phyloP scores from a whole-genome alignment of 352 stramenopile species.

The Phytopythium oedochilum region DNA sequence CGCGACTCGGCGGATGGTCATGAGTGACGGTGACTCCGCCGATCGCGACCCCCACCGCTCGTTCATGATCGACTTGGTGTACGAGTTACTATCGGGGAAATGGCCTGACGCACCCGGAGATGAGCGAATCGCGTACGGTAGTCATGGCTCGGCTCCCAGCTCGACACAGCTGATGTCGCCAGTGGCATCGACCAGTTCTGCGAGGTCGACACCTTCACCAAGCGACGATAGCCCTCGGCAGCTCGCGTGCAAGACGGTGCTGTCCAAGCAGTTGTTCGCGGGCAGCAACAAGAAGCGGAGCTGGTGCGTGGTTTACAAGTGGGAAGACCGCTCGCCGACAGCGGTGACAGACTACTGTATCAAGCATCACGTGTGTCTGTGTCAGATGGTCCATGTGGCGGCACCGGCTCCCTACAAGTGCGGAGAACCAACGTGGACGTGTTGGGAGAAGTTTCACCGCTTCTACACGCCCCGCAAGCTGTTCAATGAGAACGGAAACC shows the following conservation, averaged over 20 bases:
- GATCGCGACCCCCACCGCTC: too few relatives aligned
- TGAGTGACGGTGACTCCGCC: not conserved
- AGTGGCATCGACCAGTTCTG: too few relatives aligned
- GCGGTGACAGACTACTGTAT: conserved; percentile 15
- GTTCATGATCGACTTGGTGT: too few relatives aligned
- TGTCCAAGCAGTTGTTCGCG: conserved; percentile 11
- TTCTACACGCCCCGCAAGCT: conserved; percentile 1
- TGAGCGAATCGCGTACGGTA: too few relatives aligned
- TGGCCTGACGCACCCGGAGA: too few relatives aligned
- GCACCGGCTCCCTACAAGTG: conserved; percentile 8
- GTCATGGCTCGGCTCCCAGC: too few relatives aligned
- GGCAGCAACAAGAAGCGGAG: conserved; percentile 4
- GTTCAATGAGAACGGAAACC: conserved; percentile 5
- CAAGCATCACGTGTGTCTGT: conserved; percentile 10
- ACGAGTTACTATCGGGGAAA: too few relatives aligned
- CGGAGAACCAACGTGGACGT: not conserved
- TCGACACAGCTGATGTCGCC: too few relatives aligned
- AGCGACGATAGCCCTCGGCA: not conserved
- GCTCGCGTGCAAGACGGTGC: not conserved
- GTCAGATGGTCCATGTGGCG: conserved; percentile 6
- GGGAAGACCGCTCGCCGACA: conserved; percentile 6
- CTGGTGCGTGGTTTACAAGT: conserved; percentile 10
- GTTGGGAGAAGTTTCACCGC: conserved; percentile 4
- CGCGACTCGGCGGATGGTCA: conserved; percentile 6
- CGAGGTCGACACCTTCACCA: not conserved